Base-by-base conservation (phyloP, 1,139 yeast genomes). In the Debaryomyces psychrophilus region DNA sequence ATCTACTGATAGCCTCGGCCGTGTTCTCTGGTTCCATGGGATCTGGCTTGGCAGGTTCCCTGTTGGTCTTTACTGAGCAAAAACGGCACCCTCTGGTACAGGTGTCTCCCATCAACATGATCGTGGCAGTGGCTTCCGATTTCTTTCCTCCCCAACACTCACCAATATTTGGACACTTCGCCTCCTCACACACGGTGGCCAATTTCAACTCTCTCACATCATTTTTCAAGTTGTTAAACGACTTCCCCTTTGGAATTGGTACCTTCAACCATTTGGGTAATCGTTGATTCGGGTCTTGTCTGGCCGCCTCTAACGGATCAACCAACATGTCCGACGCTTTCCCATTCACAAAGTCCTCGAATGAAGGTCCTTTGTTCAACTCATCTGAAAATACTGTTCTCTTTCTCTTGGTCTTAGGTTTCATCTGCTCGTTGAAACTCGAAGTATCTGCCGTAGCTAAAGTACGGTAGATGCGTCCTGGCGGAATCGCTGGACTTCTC, bases 111-210 rank as follows among this genome's bases (percentile, higher is more conserved):
- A 95, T 78, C 53, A 95, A 76, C 99, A 95, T 95, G 59, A 95
- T 93, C 2, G 99, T 95, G 5, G 99, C 99, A 3, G 99, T 95
- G n/a, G 99, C 97, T 59, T 89, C 95, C 5, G 92, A 79, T 66
- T 90, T 90, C 60, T 86, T 83, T 28, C 99, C 99, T 45, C 99
- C 98, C 99, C 99, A 95, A 69, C 99, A 95, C 66, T 95, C 99
- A 44, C 98, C 97, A 50, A 95, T 95, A 64, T 95, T 95, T 15
- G 99, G 99, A 69, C 99, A 95, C 61, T 93, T 85, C 8, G 99
- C 99, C 62, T 93, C 99, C 65, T 93, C 98, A 69, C 99, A 95
- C 26, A 95, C 99, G 0, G 99, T 92, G 34, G 97, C 87, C 46
- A 95, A 73, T 53, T 90, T 90, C 51, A 95, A 72, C 51, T 95